phyloP scores from a whole-genome alignment of 2,329 filamentous ascomycete genomes.

The Pseudonectria foliicola region DNA sequence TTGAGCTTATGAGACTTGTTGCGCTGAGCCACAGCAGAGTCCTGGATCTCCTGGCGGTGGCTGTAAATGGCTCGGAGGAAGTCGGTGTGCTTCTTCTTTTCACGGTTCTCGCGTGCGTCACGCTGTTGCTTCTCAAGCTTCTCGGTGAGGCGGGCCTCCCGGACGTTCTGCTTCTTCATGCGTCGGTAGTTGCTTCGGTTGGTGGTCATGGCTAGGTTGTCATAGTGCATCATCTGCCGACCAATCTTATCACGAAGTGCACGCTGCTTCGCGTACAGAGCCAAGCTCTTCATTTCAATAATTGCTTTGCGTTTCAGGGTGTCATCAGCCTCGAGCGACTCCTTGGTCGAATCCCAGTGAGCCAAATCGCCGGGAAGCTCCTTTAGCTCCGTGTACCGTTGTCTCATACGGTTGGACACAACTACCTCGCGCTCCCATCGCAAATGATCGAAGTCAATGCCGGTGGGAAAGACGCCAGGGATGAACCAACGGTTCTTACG shows the following conservation, averaged over 20 bases:
- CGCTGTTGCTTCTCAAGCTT: slow-evolving; percentile 99
- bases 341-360: slow-evolving; percentile 75
- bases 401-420: slow-evolving; percentile 82
- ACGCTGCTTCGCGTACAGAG: slow-evolving; percentile 81
- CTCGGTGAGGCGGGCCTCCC: slow-evolving; percentile 94
- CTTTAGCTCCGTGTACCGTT: slow-evolving; percentile 78
- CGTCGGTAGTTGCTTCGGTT: slow-evolving; percentile 86
- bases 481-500: slow-evolving; percentile 73
- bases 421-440: slow-evolving; percentile 82
- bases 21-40: slow-evolving; percentile 58
- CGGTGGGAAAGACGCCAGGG: slow-evolving; percentile 80
- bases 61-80: slow-evolving; percentile 81
- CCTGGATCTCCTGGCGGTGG: slow-evolving; percentile 72
- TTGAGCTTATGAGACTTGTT: slow-evolving; percentile 79
- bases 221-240: slow-evolving; percentile 87
- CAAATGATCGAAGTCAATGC: slow-evolving; percentile 79
- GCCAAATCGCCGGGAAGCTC: slow-evolving; percentile 77
- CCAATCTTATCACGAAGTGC: slow-evolving; percentile 80
- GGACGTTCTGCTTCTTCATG: slow-evolving; percentile 93
- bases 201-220: slow-evolving; percentile 94
- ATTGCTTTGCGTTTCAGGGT: slow-evolving; percentile 80
- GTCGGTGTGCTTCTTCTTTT: slow-evolving; percentile 95
- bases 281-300: slow-evolving; percentile 91
- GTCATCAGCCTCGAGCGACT: slow-evolving; percentile 63
- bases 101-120: slow-evolving; percentile 87